Evolutionary conservation across 1,284 basidiomycete species (phyloP), one percentile per base, ranked within the genome.

Genomic region (Rhodotorula sp.): DNA sequence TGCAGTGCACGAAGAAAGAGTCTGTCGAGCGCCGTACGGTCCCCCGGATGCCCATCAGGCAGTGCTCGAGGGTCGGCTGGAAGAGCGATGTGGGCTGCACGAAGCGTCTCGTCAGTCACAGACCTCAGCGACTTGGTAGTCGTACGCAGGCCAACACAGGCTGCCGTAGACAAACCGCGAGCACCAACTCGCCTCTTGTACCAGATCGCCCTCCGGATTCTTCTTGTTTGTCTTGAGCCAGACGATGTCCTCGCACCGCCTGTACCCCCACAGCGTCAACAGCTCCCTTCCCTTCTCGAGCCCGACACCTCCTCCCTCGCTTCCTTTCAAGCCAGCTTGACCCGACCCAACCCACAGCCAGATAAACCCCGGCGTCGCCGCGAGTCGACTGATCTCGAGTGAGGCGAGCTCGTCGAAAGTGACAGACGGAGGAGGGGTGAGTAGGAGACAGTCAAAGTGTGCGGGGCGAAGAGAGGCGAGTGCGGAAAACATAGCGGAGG

Each of bases 301-400:
- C 0, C 94, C 96, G 22, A 71, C 59, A 4, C 72, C 74, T 22
- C 53, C 57, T 29, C 61, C 70, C 1, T 59, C 72, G 4, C n/a
- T 51, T 9, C 46, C 48, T n/a, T 57, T 51, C 2, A 53, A 36
- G 59, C 94, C 92, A 4, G 89, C 88, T 22, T 90, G 89, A 1
- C 93, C 94, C 67, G 87, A 89, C 5, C 95, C 96, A 2, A 98
- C 94, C 95, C 96, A 99, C 62, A 99, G 84, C 79, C 97, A 95
- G 20, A 99, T 85, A 76, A 97, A 99, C 47, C 90, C 89, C 0
- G 93, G 94, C 76, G 95, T 94, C 0, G 92, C 89, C 0, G 92
- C 90, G 29, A 98, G 59, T 90, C 85, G 48, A 88, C 87, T 92
- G 92, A 99, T 2, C 87, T 86, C 81, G 91, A 94, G 61, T 46